These are phyloP conservation scores for Chaetomium strumarium DNA, from an alignment of 2,329 filamentous ascomycete species.

Conservation along the genomic window DNA sequence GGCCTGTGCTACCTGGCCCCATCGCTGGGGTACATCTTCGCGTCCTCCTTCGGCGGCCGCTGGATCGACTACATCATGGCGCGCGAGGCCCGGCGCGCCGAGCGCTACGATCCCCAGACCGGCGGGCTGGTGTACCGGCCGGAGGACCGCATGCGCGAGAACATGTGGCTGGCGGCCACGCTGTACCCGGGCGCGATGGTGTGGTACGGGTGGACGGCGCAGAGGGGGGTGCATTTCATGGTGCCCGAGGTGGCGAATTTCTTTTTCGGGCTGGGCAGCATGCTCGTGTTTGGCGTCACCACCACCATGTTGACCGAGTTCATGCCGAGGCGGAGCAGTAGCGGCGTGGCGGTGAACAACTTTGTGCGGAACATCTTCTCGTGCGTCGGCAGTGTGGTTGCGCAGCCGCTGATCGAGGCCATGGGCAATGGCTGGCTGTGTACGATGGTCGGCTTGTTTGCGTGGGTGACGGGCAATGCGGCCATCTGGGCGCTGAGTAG, in stretches of 20 bases:
- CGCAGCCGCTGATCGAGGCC: slow-evolving; percentile 62
- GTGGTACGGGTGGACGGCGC: slow-evolving; percentile 70
- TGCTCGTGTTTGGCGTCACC: slow-evolving; percentile 68
- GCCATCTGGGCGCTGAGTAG: slow-evolving; percentile 57
- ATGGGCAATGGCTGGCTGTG: slow-evolving; percentile 75
- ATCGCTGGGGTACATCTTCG: slow-evolving; percentile 64
- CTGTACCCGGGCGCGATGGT: slow-evolving; percentile 66
- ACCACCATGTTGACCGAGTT: slow-evolving; percentile 86
- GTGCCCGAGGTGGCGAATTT: slow-evolving; percentile 61
- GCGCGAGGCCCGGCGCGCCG: slow-evolving; percentile 64
- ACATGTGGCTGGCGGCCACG: slow-evolving; percentile 68
- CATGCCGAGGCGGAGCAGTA: slow-evolving; percentile 63
- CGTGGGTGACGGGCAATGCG: slow-evolving; percentile 49
- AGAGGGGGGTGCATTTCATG: slow-evolving; percentile 60
- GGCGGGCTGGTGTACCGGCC: slow-evolving; percentile 64
- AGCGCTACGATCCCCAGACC: slow-evolving; percentile 59
- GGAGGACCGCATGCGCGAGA: slow-evolving; percentile 78
- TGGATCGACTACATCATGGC: slow-evolving; percentile 82
- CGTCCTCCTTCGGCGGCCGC: slow-evolving; percentile 62
- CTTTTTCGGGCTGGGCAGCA: slow-evolving; percentile 69
- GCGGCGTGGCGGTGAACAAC: slow-evolving; percentile 75
- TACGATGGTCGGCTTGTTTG: slow-evolving; percentile 50
- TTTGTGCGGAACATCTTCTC: slow-evolving; percentile 74
- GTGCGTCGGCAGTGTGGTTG: slow-evolving; percentile 63
- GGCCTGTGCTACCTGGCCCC: slow-evolving; percentile 74